Percentiles rank a stretch among this genome's conserved stretches.
These are phyloP conservation scores for Raffaelea ambrosiae DNA, from an alignment of 2,329 filamentous ascomycete species.

Conservation along the genomic window DNA sequence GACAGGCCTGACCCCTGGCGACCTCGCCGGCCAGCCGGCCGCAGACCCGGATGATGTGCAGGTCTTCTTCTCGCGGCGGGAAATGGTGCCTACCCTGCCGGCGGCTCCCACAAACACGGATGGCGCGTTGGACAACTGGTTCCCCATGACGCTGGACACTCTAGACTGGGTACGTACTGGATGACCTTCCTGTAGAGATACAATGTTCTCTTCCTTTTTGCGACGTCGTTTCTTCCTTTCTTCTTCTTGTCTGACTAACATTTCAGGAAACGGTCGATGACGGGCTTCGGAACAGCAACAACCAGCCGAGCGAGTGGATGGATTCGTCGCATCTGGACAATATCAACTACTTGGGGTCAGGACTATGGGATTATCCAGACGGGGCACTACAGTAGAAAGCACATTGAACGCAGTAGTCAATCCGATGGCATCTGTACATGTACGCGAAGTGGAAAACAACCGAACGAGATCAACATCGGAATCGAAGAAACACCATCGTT, in stretches of 20 bases:
- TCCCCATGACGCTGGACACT: slow-evolving; percentile 10
- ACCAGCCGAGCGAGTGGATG: slow-evolving; percentile 13
- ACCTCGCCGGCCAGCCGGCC: too few relatives aligned
- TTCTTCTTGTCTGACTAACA: not conserved
- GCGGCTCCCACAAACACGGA: not conserved
- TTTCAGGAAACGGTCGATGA: slow-evolving; percentile 9
- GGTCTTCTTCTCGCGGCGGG: slow-evolving; percentile 5
- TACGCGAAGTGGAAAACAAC: too few relatives aligned
- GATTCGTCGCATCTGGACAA: slow-evolving; percentile 9
- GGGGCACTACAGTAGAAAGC: not conserved
- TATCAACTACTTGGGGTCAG: slow-evolving; percentile 11
- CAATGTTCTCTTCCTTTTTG: too few relatives aligned
- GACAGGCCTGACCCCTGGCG: too few relatives aligned
- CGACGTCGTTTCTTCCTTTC: too few relatives aligned
- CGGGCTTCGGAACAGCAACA: slow-evolving; percentile 10
- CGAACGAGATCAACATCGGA: too few relatives aligned
- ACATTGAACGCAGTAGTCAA: too few relatives aligned
- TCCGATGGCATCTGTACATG: too few relatives aligned
- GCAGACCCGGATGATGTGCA: not conserved
- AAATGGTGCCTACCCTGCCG: slow-evolving; percentile 7
- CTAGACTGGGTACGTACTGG: slow-evolving; percentile 12
- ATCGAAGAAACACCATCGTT: too few relatives aligned
- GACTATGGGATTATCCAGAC: slow-evolving; percentile 11
- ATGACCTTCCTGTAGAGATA: not conserved
- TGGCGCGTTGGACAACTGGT: slow-evolving; percentile 10